Conservation (phyloP, 2,329 filamentous ascomycete genomes). For the Fusarium tricinctum region DNA sequence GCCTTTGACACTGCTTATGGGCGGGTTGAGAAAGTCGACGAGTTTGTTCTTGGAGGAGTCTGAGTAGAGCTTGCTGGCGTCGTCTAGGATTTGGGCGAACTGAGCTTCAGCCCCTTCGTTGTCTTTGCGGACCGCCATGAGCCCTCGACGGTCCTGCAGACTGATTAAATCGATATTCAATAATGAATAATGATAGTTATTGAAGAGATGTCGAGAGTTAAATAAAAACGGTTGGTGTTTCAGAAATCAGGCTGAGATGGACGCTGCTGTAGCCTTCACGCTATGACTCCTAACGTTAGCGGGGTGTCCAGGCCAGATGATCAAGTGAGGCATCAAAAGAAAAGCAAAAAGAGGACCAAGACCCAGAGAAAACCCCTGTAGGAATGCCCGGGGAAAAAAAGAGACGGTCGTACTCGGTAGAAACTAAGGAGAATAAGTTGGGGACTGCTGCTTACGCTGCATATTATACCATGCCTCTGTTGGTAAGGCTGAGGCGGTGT, state of each 20-base stretch:
- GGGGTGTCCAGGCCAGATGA: constrained; percentile 16
- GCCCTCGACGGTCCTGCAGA: constrained; percentile 21
- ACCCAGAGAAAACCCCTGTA: constrained; percentile 9
- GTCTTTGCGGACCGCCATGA: constrained; percentile 42
- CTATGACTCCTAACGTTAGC: constrained; percentile 9
- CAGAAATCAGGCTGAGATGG: constrained; percentile 26
- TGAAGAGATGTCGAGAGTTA: background rate
- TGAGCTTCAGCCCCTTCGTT: constrained; percentile 40
- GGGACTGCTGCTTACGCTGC: constrained; percentile 37
- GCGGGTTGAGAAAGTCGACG: constrained; percentile 53
- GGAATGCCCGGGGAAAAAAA: background rate
- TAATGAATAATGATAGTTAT: no score
- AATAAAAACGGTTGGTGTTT: constrained; percentile 23
- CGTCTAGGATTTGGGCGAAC: constrained; percentile 53
- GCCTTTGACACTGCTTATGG: constrained; percentile 53
- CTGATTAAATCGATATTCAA: background rate
- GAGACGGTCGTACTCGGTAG: constrained; percentile 5
- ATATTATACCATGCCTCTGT: constrained; percentile 43
- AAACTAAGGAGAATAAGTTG: background rate
- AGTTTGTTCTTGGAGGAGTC: constrained; percentile 50
- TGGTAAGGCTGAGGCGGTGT: constrained; percentile 37
- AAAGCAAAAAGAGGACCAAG: constrained; percentile 1
- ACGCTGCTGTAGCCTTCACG: constrained; percentile 5
- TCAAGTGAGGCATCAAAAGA: constrained; percentile 13
- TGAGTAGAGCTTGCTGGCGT: constrained; percentile 54